A percentile compares a stretch with the other conserved stretches of the same genome.
Conservation (phyloP, 2,329 filamentous ascomycete species). For the Arthrobotrys entomopaga region DNA sequence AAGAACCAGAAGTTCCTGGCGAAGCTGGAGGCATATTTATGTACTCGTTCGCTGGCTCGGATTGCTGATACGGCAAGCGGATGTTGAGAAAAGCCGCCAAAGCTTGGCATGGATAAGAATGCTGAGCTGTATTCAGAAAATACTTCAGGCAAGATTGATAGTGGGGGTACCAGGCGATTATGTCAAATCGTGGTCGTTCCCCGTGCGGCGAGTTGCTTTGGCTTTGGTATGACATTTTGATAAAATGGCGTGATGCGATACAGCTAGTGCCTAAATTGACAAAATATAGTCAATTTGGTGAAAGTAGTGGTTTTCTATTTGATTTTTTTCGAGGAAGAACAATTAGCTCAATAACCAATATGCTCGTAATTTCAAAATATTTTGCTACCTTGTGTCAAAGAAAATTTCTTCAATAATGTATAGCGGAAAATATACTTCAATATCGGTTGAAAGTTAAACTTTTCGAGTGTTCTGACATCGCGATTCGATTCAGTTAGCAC, state of each 20-base stretch:
- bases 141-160: constrained; percentile 90
- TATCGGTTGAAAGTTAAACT: too few relatives aligned
- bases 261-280: too few relatives aligned
- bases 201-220: constrained; percentile 23
- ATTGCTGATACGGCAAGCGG: constrained; percentile 82
- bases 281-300: too few relatives aligned
- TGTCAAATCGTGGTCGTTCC: constrained; percentile 69
- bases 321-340: too few relatives aligned
- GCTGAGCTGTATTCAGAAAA: constrained; percentile 90
- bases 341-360: too few relatives aligned
- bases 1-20: constrained; percentile 41
- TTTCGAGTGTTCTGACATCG: not conserved
- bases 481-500: not conserved
- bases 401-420: too few relatives aligned
- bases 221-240: constrained; percentile 47
- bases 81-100: constrained; percentile 93
- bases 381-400: too few relatives aligned
- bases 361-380: too few relatives aligned
- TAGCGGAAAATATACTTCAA: too few relatives aligned
- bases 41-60: constrained; percentile 50
- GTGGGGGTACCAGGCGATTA: constrained; percentile 91
- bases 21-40: constrained; percentile 51
- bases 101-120: constrained; percentile 82
- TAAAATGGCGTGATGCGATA: not conserved
- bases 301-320: too few relatives aligned